A percentile compares a stretch with the other conserved stretches of the same genome.
These are phyloP conservation scores for Phycomyces nitens DNA, from an alignment of 192 early-diverging fungal species.

Conservation along the genomic window DNA sequence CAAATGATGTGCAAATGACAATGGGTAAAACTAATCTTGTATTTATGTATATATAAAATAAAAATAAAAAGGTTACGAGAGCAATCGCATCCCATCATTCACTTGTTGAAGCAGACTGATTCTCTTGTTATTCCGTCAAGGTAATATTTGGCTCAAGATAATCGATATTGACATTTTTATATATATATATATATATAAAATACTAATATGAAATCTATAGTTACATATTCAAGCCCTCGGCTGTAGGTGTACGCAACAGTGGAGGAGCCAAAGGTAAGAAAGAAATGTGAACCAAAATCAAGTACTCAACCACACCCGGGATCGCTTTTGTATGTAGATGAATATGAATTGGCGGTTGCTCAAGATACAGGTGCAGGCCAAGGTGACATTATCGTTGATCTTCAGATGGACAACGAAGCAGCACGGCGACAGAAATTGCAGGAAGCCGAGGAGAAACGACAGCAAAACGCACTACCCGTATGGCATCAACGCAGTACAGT, in stretches of 20 bases:
- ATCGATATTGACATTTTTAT: no score
- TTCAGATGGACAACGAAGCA: slow-evolving; percentile 69
- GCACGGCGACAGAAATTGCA: slow-evolving; percentile 58
- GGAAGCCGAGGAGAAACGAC: slow-evolving; percentile 63
- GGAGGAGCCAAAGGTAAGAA: slow-evolving; percentile 34
- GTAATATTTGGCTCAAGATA: no score
- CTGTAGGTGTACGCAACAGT: slow-evolving; percentile 39
- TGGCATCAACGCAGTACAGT: slow-evolving; percentile 80
- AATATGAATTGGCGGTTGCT: slow-evolving; percentile 60
- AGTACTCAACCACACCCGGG: background rate
- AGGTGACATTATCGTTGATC: slow-evolving; percentile 69
- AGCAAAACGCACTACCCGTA: slow-evolving; percentile 73
- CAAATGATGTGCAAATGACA: no score
- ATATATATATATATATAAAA: no score
- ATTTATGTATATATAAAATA: no score
- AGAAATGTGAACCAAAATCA: background rate
- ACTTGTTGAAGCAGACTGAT: slow-evolving; percentile 70
- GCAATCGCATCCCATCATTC: slow-evolving; percentile 68
- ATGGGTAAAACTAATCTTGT: no score
- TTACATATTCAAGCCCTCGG: slow-evolving; percentile 43
- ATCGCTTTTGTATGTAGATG: slow-evolving; percentile 25
- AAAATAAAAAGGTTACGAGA: slow-evolving; percentile 65
- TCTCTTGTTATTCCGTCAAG: slow-evolving; percentile 55
- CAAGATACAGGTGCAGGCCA: slow-evolving; percentile 59
- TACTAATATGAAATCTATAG: background rate